Percentiles rank a stretch among this genome's conserved stretches.
phyloP scores from a whole-genome alignment of 1,284 basidiomycete species.

The Pseudozyma pruni region DNA sequence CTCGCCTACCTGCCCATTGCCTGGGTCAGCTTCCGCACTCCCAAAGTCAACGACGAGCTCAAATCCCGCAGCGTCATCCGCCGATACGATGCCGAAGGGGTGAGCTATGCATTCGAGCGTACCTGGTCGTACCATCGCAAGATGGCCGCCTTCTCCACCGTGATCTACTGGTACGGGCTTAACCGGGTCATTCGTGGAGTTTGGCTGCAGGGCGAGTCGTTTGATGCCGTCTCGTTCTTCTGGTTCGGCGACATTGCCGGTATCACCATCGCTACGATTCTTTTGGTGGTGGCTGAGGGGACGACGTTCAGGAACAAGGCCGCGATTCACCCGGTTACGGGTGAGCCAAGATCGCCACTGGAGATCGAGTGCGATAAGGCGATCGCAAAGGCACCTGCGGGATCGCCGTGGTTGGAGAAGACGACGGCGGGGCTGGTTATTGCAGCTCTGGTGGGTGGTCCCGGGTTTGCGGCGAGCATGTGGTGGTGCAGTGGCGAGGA shows the following conservation, averaged over 20 bases:
- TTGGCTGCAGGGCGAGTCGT: conserved; percentile 13
- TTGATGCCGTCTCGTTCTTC: conserved; percentile 40
- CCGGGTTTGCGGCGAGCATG: conserved; percentile 50
- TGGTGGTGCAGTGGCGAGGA: conserved; percentile 59
- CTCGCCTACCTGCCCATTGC: conserved; percentile 34
- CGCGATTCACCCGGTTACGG: conserved; percentile 32
- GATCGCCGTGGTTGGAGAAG: conserved; percentile 47
- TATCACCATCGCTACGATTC: conserved; percentile 8
- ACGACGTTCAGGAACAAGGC: conserved; percentile 38
- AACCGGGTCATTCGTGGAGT: conserved; percentile 37
- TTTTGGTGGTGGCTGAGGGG: conserved; percentile 38
- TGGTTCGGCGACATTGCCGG: conserved; percentile 44
- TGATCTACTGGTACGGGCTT: conserved; percentile 55
- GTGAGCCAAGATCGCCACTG: conserved; percentile 28
- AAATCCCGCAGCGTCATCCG: conserved; percentile 35
- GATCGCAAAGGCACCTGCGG: conserved; percentile 48
- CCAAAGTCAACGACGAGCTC: conserved; percentile 39
- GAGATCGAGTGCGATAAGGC: conserved; percentile 53
- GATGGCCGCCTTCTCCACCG: conserved; percentile 35
- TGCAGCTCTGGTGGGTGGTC: conserved; percentile 35
- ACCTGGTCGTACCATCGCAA: conserved; percentile 57
- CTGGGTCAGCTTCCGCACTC: conserved; percentile 38
- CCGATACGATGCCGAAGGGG: conserved; percentile 42
- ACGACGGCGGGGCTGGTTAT: conserved; percentile 23
- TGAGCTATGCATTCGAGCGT: conserved; percentile 52